Evolutionary conservation across 2,329 filamentous ascomycete species (phyloP), one percentile per base, ranked within the genome.

Genomic region (Neofusicoccum ribis): DNA sequence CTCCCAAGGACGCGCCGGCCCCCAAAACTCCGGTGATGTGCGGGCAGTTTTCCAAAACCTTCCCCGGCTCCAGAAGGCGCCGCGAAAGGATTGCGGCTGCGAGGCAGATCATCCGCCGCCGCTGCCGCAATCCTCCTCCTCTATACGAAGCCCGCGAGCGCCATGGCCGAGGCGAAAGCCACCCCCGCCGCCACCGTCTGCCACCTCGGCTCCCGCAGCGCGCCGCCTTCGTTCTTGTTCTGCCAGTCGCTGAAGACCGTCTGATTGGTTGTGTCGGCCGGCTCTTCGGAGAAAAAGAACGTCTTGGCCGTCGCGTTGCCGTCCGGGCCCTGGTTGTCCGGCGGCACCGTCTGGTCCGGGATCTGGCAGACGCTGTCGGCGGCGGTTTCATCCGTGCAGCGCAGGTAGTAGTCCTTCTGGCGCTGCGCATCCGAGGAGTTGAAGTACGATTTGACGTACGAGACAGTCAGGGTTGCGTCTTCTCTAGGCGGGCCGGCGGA

Each of bases 381-480:
- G 50, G 73, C 73, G 3, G 67, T 54, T 0, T 70, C 63, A 43
- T 76, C 71, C 2, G 72, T 68, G 65, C 76, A 78, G 14, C 73
- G 72, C 43, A 73, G 67, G 59, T 67, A 70, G 69, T 77, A 76
- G 7, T 58, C 71, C 37, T 74, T 69, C 37, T 71, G 70, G 27
- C 71, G 70, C 9, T 69, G 69, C 0, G 69, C 67, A 36, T 75
- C 69, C 23, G 88, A 88, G 15, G 88, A 88, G 80, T 93, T 93
- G 80, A 93, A 94, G 76, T 93, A 94, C 0, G 88, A 88, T 74
- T 91, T 92, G 65, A 92, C 84, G 71, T 92, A 92, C 43, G 82
- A 85, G 27, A 93, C 82, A 6, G 83, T 85, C 70, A 91, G 81
- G 17, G 83, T 77, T 0, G 90, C 86, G 70, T 93, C 88, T 39